Evolutionary conservation across 306 rosid species (phyloP), one percentile per base, ranked within the genome.

Genomic region (Gastrolobium bilobum): DNA sequence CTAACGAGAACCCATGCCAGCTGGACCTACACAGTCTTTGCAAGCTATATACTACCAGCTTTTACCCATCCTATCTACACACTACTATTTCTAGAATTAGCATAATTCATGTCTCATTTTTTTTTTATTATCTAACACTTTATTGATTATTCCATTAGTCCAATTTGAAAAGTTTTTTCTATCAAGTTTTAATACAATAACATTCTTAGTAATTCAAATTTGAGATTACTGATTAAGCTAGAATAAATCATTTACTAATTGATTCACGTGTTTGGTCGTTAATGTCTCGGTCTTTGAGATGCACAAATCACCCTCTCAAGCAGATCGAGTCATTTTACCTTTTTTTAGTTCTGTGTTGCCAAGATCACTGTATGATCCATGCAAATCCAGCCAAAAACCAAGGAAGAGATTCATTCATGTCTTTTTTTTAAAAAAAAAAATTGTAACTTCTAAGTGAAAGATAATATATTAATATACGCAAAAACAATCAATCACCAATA

Each of bases 1-100:
- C 81, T 46, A 57, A 4, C 52, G 13, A 43, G 2, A 5, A 57
- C 37, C n/a, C 34, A 20, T 20, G 26, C 26, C 26, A 59, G 54
- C n/a, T 39, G 50, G 29, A 57, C 60, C 69, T 69, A 58, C 44
- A 13, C 39, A 50, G 10, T 33, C 10, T 67, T 46, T 37, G 40
- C 56, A 35, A 66, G 26, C 76, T 67, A 67, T 77, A 72, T 29
- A 75, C 71, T 8, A 13, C n/a, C 48, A 51, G n/a, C 44, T 26
- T 62, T 47, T 43, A 20, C 66, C 67, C 53, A 42, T 39, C 44
- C 13, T 30, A 50, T 15, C 14, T 67, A 58, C 48, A 60, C 57
- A 51, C 61, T 43, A 26, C 58, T 46, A 54, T 65, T 66, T 65
- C 59, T 34, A 63, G 61, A 77, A 75, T 13, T 7, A 14, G 8